Evolutionary conservation across 768 basidiomycete species (phyloP), one percentile per base, ranked within the genome.

Genomic region (Pisolithus tinctorius): DNA sequence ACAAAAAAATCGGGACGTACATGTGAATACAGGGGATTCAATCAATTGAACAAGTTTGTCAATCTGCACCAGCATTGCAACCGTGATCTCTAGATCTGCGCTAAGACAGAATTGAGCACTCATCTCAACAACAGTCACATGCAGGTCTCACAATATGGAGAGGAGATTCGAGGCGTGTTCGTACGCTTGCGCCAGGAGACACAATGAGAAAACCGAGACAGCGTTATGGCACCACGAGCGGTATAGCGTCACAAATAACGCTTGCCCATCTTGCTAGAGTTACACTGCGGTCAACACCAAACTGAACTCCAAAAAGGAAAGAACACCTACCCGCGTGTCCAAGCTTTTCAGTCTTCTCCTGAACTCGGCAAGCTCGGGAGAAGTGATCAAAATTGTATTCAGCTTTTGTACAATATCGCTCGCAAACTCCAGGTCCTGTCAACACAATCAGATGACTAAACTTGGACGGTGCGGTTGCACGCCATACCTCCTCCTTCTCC

Each of bases 221-320:
- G 95, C 89, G 62, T 97, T 97, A 60, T 99, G 96, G 65, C 93
- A 98, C 96, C 96, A 99, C 17, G 93, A 98, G 17, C 92, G 80
- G 61, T 99, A 99, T 3, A 99, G 72, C 0, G 88, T 90, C 10
- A 88, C 90, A 65, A 98, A 99, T 20, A 99, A 67, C 14, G 89
- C 89, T 70, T 98, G 96, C 3, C 95, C 94, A 58, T 99, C 96
- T 88, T 95, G 85, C 83, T 86, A 42, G 10, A 39, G 42, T 16
- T 31, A 8, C 2, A 3, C 16, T 40, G 36, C 5, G 0, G 23
- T 63, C 38, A 57, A 46, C n/a, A 39, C 50, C 17, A 39, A 47
- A 27, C 5, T 11, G 16, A 39, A 4, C 5, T 34, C 4, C 4
- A 13, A 14, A 36, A 9, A n/a, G 41, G 11, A 25, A 3, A 47